Conservation (phyloP, 164 flowering plant species). For the Magnolia kwangsiensis region DNA sequence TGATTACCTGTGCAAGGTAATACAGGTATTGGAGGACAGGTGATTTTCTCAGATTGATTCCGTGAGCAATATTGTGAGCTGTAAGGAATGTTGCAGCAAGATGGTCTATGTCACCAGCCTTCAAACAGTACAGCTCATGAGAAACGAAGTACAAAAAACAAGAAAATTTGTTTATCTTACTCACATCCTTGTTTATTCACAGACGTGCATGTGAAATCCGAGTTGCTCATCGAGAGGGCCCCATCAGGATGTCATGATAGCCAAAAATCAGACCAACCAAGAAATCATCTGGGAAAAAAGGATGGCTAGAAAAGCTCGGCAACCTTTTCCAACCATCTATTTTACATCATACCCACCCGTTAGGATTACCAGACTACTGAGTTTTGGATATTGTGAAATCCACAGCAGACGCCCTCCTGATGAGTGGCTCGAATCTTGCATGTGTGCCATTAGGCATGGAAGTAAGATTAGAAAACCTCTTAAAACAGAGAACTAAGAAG, state of each 20-base stretch:
- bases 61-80: constrained; percentile 87
- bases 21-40: constrained; percentile 95
- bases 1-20: constrained; percentile 79
- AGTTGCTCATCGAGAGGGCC: no score
- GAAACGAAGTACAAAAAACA: not conserved
- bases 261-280: not conserved
- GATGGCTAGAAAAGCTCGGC: not conserved
- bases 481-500: not conserved
- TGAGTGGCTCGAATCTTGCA: not conserved
- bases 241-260: no score
- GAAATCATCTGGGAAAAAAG: not conserved
- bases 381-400: not conserved
- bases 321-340: no score
- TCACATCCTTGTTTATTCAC: not conserved
- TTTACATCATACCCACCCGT: no score
- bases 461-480: not conserved
- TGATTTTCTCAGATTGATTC: constrained; percentile 90
- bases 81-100: constrained; percentile 95
- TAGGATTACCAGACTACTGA: not conserved
- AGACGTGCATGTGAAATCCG: not conserved
- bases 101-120: constrained; percentile 99
- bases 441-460: not conserved
- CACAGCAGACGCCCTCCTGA: not conserved
- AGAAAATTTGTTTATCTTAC: not conserved
- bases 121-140: constrained; percentile 20